A percentile compares a stretch with the other conserved stretches of the same genome.
These are phyloP conservation scores for Diaporthe batatas DNA, from an alignment of 2,329 filamentous ascomycete species.

Conservation along the genomic window DNA sequence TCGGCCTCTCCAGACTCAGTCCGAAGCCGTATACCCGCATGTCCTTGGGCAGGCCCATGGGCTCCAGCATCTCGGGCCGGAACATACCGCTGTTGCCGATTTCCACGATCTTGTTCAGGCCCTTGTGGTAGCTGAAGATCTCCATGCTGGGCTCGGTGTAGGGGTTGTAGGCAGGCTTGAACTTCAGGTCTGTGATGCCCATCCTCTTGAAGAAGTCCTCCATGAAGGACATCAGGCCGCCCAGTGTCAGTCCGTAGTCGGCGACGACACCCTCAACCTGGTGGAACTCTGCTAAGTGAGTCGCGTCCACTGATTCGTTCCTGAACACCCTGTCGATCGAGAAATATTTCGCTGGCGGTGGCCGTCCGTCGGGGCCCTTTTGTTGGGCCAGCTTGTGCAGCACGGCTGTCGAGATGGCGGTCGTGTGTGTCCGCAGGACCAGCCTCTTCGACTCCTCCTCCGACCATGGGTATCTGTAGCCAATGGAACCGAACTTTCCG, in stretches of 20 bases:
- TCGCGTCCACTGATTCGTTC: slow-evolving; percentile 97
- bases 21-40: slow-evolving; percentile 96
- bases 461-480: slow-evolving; percentile 95
- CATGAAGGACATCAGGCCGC: slow-evolving; percentile 92
- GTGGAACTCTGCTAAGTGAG: slow-evolving; percentile 97
- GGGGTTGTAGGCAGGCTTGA: slow-evolving; percentile 95
- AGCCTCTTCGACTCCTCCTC: slow-evolving; percentile 87
- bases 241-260: slow-evolving; percentile 92
- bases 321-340: slow-evolving; percentile 98
- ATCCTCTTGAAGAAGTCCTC: slow-evolving; percentile 97
- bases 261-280: slow-evolving; percentile 99
- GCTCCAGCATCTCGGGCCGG: slow-evolving; percentile 94
- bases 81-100: slow-evolving; percentile 99
- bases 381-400: slow-evolving; percentile 88
- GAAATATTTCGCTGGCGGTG: slow-evolving; percentile 88
- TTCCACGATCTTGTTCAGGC: slow-evolving; percentile 91
- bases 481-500: slow-evolving; percentile 94
- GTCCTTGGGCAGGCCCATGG: slow-evolving; percentile 93
- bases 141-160: slow-evolving; percentile 98
- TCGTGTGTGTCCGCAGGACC: slow-evolving; percentile 96
- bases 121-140: slow-evolving; percentile 95
- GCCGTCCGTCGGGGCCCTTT: slow-evolving; percentile 78
- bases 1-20: slow-evolving; percentile 90
- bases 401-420: slow-evolving; percentile 90
- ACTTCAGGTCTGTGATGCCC: slow-evolving; percentile 86